phyloP scores from a whole-genome alignment of 2,329 filamentous ascomycete genomes.

The Aspergillus unguis region DNA sequence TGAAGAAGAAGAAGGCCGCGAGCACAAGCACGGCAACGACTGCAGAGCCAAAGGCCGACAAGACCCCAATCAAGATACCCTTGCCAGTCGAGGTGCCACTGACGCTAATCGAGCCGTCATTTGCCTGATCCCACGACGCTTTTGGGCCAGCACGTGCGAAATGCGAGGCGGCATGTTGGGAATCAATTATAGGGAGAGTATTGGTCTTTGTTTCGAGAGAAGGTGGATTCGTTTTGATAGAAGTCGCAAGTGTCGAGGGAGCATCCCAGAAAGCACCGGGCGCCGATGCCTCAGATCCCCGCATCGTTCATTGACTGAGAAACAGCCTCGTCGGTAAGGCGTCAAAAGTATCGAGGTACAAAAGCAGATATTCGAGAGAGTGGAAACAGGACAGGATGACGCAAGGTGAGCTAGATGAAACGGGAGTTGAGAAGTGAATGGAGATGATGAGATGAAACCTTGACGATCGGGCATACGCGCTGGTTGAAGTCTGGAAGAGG shows the following conservation, averaged over 20 bases:
- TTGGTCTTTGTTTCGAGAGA: slow-evolving; percentile 24
- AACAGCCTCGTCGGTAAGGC: slow-evolving; percentile 8
- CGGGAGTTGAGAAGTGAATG: slow-evolving; percentile 6
- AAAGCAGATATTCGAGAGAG: slow-evolving; percentile 2
- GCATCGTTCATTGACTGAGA: slow-evolving; percentile 38
- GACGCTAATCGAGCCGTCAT: slow-evolving; percentile 26
- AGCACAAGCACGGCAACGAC: slow-evolving; percentile 77
- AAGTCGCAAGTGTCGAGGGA: slow-evolving; percentile 34
- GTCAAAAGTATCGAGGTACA: background rate
- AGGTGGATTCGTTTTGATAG: slow-evolving; percentile 29
- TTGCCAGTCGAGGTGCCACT: slow-evolving; percentile 54
- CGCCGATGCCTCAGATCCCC: slow-evolving; percentile 39
- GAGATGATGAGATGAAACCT: slow-evolving; percentile 4
- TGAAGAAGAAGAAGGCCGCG: slow-evolving; percentile 85
- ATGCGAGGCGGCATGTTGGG: slow-evolving; percentile 23
- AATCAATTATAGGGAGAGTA: slow-evolving; percentile 13
- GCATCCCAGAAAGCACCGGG: slow-evolving; percentile 33
- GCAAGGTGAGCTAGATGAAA: slow-evolving; percentile 4
- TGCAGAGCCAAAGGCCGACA: slow-evolving; percentile 91
- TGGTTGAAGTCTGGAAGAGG: slow-evolving; percentile 6
- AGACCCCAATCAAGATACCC: slow-evolving; percentile 89
- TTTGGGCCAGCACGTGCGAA: slow-evolving; percentile 40
- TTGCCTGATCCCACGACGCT: slow-evolving; percentile 22
- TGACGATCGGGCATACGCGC: slow-evolving; percentile 13
- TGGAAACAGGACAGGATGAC: background rate